Base-by-base conservation (phyloP, 2,329 filamentous ascomycete genomes). In the Hypoxylon sp. region DNA sequence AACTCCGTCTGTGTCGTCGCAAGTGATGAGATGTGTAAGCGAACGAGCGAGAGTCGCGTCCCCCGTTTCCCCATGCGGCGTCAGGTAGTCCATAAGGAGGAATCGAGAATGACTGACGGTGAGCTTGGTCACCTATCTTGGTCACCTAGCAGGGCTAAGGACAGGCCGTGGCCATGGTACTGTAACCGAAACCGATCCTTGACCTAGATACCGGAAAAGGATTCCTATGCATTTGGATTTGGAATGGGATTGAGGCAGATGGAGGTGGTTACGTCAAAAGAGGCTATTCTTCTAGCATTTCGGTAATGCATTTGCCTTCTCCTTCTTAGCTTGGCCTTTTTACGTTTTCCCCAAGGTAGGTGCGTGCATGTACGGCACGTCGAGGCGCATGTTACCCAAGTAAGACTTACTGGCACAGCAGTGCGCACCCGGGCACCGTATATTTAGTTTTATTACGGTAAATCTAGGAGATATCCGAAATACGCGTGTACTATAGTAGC, bases 51-150 rank as follows among this genome's bases (percentile, higher is more conserved):
- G 53, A 41, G 41, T 61, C 35, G 31, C 42, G 48, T 58, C 55
- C 50, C 48, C 54, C 42, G 48, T 58, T 60, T 54, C 48, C 54
- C 50, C 31, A 57, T 48, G 26, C 33, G 58, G 50, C 18, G 24
- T 31, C 8, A 17, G 20, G 40, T 24, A 31, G 40, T 46, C 42
- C 41, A 18, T 33, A 53, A 45, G 38, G 21, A 35, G 29, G 31
- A 40, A 33, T 48, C n/a, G 21, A 42, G 13, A 24, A 42, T 13
- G 38, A 10, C 38, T 24, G 21, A 42, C 10, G 38, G 38, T 42
- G 20, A 42, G 31, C 31, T 18, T 6, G 31, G 31, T 18, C 6
- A 8, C 31, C 31, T 35, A 35, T n/a, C 31, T 35, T 17, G 31
- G 31, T 35, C 18, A n/a, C 29, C 29, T n/a, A n/a, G 29, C 11